Evolutionary conservation across 2,329 filamentous ascomycete species (phyloP).

Genomic region (Diplodia sapinea): DNA sequence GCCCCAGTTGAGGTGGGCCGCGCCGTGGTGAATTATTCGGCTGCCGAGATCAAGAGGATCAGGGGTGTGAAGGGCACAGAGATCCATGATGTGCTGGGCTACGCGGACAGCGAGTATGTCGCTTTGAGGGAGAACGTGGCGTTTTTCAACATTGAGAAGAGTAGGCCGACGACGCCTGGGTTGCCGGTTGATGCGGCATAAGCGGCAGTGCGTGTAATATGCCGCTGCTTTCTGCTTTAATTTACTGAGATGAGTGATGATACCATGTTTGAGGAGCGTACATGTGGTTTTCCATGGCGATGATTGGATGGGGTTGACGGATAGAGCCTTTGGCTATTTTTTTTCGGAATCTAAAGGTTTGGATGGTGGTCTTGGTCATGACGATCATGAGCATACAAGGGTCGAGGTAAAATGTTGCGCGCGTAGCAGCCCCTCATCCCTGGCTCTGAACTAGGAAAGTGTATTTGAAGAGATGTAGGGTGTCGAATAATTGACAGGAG

Average conservation of each 20-base stretch:
- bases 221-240: neutral
- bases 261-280: neutral
- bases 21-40: slow-evolving; percentile 91
- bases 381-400: no score
- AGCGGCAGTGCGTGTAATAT: neutral
- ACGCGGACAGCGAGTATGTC: slow-evolving; percentile 94
- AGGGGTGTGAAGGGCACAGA: slow-evolving; percentile 83
- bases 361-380: neutral
- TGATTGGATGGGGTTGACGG: neutral
- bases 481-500: neutral
- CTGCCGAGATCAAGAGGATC: slow-evolving; percentile 80
- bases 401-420: no score
- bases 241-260: slow-evolving; percentile 10
- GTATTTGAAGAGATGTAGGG: neutral
- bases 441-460: neutral
- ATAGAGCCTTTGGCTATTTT: neutral
- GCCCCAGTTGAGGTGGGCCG: slow-evolving; percentile 76
- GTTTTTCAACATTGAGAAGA: slow-evolving; percentile 61
- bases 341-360: neutral
- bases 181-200: slow-evolving; percentile 5
- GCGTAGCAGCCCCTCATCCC: neutral
- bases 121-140: slow-evolving; percentile 87
- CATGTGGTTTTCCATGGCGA: neutral
- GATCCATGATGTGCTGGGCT: slow-evolving; percentile 80
- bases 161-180: slow-evolving; percentile 47